These are phyloP conservation scores for Melanomma pulvis-pyrius DNA, from an alignment of 495 filamentous ascomycete genomes.

Conservation along the genomic window DNA sequence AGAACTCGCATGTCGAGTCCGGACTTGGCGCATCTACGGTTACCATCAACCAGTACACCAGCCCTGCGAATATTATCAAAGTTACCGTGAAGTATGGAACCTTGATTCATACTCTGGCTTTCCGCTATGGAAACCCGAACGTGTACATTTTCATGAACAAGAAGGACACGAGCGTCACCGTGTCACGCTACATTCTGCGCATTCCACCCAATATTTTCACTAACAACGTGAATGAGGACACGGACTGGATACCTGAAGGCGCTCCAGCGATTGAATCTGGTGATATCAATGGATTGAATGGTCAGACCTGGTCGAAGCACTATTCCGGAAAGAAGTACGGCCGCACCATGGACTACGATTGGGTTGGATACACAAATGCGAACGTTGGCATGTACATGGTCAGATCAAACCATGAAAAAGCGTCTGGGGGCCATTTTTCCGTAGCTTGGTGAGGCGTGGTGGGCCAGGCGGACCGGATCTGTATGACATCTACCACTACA, in stretches of 20 bases:
- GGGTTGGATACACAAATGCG: constrained; percentile 4
- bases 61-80: constrained; percentile 3
- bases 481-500: constrained; percentile 10
- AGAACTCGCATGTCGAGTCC: constrained; percentile 2
- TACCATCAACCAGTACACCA: constrained; percentile 4
- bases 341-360: constrained; percentile 9
- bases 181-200: background rate
- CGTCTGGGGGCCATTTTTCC: constrained; percentile 1
- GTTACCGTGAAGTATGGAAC: background rate
- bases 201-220: constrained; percentile 7
- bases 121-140: constrained; percentile 3
- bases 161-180: background rate
- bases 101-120: background rate
- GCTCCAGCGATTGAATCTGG: constrained; percentile 5
- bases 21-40: constrained; percentile 1
- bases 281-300: constrained; percentile 6
- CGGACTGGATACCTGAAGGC: constrained; percentile 8
- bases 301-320: constrained; percentile 10
- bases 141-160: constrained; percentile 12
- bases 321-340: constrained; percentile 15
- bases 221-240: constrained; percentile 9
- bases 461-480: background rate
- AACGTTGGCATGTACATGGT: constrained; percentile 5
- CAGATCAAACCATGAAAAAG: constrained; percentile 6
- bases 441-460: constrained; percentile 1